Evolutionary conservation across 495 filamentous ascomycete genomes (phyloP), one percentile per base, ranked within the genome.

Genomic region (Zalerion maritima): DNA sequence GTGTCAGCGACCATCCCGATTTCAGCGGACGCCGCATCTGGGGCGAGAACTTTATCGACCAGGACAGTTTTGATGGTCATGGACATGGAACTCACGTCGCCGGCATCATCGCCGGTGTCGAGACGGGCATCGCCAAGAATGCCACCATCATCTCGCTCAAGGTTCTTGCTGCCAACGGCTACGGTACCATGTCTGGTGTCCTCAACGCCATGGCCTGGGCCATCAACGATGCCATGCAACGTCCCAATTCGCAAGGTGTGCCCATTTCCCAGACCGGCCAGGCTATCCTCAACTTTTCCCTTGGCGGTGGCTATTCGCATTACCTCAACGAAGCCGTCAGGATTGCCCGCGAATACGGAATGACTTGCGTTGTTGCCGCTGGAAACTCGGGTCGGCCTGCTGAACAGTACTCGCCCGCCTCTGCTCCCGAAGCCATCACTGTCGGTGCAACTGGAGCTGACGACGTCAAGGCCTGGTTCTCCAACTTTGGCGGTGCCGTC

Each of bases 201-300:
- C 62, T 70, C 37, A 54, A 57, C 3, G 65, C 65, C 1, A 50
- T 71, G 38, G 47, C 68, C 34, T 68, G 52, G 54, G 61, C 54
- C 14, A 42, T 47, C 5, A 42, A 47, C 3, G 51, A 71, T 29
- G 43, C 46, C 17, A 38, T 37, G 12, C 29, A 17, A 12, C 12
- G 18, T 14, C 22, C 15, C 9, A 15, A 18, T 6, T 13, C 29
- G 16, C 27, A 14, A 14, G 4, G 11, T n/a, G 16, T 6, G 13
- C 18, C 6, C 19, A 36, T 42, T 20, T 38, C 37, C 12, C 32
- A 34, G 7, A 35, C 41, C 13, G 31, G 36, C 6, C 60, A 51
- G 23, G 46, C 58, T 15, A 57, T 64, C 5, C 48, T 41, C 25
- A 56, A 54, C 47, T 55, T 65, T 40, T 57, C 51, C 14, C 50